Percentiles rank a stretch among this genome's conserved stretches.
phyloP scores from a whole-genome alignment of 768 basidiomycete genomes.

The Coprinopsis cinerea region DNA sequence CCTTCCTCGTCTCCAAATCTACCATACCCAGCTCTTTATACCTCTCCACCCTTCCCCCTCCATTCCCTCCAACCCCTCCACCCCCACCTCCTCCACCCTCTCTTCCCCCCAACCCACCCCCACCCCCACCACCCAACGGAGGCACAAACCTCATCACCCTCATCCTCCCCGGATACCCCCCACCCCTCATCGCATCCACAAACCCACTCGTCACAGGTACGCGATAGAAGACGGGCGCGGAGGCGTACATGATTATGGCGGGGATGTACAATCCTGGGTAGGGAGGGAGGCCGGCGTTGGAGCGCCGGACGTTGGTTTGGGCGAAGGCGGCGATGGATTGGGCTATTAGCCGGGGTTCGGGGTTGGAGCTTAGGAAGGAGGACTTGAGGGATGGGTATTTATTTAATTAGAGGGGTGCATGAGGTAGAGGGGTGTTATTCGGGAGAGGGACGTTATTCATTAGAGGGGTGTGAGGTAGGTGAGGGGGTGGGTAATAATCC shows the following conservation, averaged over 20 bases:
- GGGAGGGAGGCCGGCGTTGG: neutral
- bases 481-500: no score
- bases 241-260: conserved; percentile 12
- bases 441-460: neutral
- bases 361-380: neutral
- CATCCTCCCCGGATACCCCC: conserved; percentile 16
- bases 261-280: conserved; percentile 7
- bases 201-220: conserved; percentile 12
- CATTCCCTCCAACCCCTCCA: no score
- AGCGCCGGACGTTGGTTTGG: conserved; percentile 18
- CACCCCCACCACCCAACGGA: conserved; percentile 14
- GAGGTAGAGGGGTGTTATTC: neutral
- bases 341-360: conserved; percentile 24
- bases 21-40: conserved; percentile 19
- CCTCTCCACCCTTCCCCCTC: no score
- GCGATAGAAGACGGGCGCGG: neutral
- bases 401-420: neutral
- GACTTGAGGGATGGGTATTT: neutral
- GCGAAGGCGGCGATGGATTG: conserved; percentile 27
- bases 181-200: conserved; percentile 9
- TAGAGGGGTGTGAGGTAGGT: neutral
- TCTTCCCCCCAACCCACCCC: no score
- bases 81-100: no score
- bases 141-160: conserved; percentile 15
- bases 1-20: conserved; percentile 18